These are phyloP conservation scores for Vitis hybrid DNA, from an alignment of 177 flowering plant genomes.

Conservation along the genomic window DNA sequence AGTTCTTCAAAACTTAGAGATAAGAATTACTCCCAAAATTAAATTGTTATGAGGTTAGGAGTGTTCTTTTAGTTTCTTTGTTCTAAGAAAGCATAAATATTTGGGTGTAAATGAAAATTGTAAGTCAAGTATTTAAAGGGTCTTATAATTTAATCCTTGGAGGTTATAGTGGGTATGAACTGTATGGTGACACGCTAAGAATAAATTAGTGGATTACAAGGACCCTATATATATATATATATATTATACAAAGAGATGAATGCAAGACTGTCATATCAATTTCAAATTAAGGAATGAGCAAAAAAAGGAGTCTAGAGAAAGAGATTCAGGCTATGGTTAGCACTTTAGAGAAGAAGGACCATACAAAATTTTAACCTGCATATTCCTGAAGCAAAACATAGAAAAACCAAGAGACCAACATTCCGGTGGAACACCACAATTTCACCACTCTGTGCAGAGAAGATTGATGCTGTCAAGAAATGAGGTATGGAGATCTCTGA, in stretches of 20 bases:
- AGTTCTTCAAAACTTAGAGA: too few relatives aligned
- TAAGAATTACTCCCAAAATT: too few relatives aligned
- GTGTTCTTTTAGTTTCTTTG: too few relatives aligned
- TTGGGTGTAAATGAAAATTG: too few relatives aligned
- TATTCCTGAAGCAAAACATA: constrained; percentile 73
- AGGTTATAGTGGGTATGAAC: too few relatives aligned
- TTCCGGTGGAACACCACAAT: constrained; percentile 59
- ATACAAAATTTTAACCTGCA: constrained; percentile 89
- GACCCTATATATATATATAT: too few relatives aligned
- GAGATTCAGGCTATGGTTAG: background rate
- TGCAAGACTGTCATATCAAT: background rate
- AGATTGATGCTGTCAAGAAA: constrained; percentile 84
- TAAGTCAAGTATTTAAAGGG: too few relatives aligned
- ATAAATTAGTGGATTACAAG: too few relatives aligned
- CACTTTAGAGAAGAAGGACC: constrained; percentile 32
- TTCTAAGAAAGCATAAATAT: too few relatives aligned
- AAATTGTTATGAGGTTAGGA: too few relatives aligned
- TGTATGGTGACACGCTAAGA: too few relatives aligned
- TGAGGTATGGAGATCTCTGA: constrained; percentile 89
- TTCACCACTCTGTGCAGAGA: constrained; percentile 74
- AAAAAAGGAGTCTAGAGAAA: background rate
- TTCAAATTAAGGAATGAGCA: background rate
- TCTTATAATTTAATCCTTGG: too few relatives aligned
- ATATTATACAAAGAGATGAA: background rate
- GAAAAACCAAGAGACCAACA: constrained; percentile 55